Percentiles rank a stretch among this genome's conserved stretches.
phyloP scores from a whole-genome alignment of 371 early-diverging fungal genomes.

The Saksenaea vasiformis region DNA sequence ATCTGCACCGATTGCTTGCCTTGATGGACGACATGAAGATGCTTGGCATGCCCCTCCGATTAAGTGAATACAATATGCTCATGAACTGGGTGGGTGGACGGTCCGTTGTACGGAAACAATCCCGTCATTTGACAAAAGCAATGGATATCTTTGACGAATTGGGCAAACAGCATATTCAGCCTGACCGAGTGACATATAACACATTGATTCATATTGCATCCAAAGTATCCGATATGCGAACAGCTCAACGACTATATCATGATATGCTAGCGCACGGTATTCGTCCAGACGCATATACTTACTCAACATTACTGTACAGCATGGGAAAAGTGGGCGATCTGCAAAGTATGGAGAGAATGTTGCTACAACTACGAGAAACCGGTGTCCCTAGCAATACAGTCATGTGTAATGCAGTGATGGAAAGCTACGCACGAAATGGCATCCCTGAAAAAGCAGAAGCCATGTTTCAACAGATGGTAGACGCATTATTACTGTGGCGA shows the following conservation, averaged over 20 bases:
- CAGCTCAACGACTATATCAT: slow-evolving; percentile 50
- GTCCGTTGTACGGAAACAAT: slow-evolving; percentile 24
- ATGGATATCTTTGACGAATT: slow-evolving; percentile 41
- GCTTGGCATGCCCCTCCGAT: slow-evolving; percentile 23
- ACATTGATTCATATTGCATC: slow-evolving; percentile 46
- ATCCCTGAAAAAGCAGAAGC: slow-evolving; percentile 21
- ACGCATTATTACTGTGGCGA: slow-evolving; percentile 6
- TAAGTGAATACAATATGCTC: slow-evolving; percentile 41
- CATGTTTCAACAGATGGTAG: slow-evolving; percentile 32
- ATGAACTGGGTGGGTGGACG: slow-evolving; percentile 47
- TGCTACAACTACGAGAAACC: slow-evolving; percentile 19
- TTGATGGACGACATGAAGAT: slow-evolving; percentile 45
- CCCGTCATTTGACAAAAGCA: slow-evolving; percentile 42
- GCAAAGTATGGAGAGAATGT: slow-evolving; percentile 36
- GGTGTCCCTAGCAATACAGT: slow-evolving; percentile 20
- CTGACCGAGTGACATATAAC: slow-evolving; percentile 35
- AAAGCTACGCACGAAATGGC: slow-evolving; percentile 32
- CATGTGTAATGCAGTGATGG: slow-evolving; percentile 43
- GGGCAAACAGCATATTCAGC: slow-evolving; percentile 22
- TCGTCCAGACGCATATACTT: slow-evolving; percentile 40
- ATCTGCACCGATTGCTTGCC: slow-evolving; percentile 37
- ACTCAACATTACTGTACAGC: slow-evolving; percentile 36
- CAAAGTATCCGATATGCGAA: slow-evolving; percentile 35
- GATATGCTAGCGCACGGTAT: slow-evolving; percentile 43
- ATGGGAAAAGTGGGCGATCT: slow-evolving; percentile 42